Conservation (phyloP, 2,329 filamentous ascomycete genomes). For the Trichophyton mentagrophytes region DNA sequence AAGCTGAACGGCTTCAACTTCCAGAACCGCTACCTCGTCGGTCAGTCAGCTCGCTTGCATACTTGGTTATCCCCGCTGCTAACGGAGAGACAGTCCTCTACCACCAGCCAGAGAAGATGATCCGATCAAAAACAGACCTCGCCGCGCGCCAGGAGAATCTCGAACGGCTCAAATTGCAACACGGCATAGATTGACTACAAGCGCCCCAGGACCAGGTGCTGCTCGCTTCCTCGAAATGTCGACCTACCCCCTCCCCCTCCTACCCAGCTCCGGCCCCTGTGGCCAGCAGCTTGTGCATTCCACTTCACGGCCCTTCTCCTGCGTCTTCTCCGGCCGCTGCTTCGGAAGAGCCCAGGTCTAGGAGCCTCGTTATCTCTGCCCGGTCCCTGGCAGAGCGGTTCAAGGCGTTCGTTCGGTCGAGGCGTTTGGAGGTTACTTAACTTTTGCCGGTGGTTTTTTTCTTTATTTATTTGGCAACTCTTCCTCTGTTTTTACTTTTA, state of each 20-base stretch:
- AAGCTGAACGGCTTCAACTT: constrained; percentile 99
- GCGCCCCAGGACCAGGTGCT: background rate
- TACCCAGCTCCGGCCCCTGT: background rate
- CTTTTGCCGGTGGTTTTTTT: background rate
- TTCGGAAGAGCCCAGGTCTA: background rate
- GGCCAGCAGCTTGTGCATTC: background rate
- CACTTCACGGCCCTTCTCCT: background rate
- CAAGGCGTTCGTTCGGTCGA: constrained; percentile 1
- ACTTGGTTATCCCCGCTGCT: too few species aligned
- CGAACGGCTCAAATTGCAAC: constrained; percentile 94
- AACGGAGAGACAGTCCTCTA: constrained; percentile 46
- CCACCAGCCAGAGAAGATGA: constrained; percentile 66
- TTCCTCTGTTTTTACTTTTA: too few species aligned
- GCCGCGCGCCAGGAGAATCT: constrained; percentile 90
- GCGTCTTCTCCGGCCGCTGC: background rate
- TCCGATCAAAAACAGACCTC: constrained; percentile 83
- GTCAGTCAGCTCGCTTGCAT: constrained; percentile 42
- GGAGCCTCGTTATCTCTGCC: background rate
- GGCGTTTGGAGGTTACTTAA: constrained; percentile 1
- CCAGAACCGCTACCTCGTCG: constrained; percentile 96
- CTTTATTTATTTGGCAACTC: background rate
- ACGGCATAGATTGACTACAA: constrained; percentile 81
- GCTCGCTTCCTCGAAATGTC: background rate
- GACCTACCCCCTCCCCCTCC: background rate
- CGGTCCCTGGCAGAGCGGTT: background rate